Evolutionary conservation across 1,284 basidiomycete species (phyloP), one percentile per base, ranked within the genome.

Genomic region (Lignosus rhinocerotis): DNA sequence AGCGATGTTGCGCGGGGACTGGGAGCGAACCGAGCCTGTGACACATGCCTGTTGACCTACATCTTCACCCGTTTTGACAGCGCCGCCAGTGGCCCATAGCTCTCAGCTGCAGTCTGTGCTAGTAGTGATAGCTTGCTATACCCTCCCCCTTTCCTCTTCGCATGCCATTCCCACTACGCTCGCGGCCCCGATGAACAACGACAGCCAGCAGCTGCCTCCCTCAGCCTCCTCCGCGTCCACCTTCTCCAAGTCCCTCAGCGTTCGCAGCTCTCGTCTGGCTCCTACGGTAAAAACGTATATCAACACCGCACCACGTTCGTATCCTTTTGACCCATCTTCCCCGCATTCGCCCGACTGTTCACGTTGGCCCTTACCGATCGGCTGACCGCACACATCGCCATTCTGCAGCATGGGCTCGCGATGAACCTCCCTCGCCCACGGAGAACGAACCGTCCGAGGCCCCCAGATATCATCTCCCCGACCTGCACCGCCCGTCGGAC

Each of bases 381-480:
- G 59, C 58, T 58, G 59, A 60, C 65, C 39, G 56, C 55, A 51
- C 53, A 17, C 58, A 36, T 50, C 30, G 36, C 21, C 39, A 45
- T 36, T 33, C 39, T 64, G 8, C 62, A 92, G 90, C 90, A 56
- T 92, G 90, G 90, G 90, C 90, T 9, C 80, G 82, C 65, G 87
- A 92, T 69, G 90, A 92, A 67, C 89, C 90, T 2, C 87, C 88
- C 8, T 90, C 89, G 0, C 88, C 89, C 6, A 80, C 75, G 21
- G 84, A 85, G 53, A 74, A 76, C 34, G 69, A 73, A 68, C 64
- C 48, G 70, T 14, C 57, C 66, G 47, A 64, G 52, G 55, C 60
- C 54, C 60, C 57, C 52, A 61, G 65, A 62, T 72, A 64, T 38
- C 72, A 63, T 39, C 65, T 69, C 60, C 60, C 73, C 56, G 76